These are phyloP conservation scores for Misopates orontium DNA, from an alignment of 257 asterid genomes.

Conservation along the genomic window DNA sequence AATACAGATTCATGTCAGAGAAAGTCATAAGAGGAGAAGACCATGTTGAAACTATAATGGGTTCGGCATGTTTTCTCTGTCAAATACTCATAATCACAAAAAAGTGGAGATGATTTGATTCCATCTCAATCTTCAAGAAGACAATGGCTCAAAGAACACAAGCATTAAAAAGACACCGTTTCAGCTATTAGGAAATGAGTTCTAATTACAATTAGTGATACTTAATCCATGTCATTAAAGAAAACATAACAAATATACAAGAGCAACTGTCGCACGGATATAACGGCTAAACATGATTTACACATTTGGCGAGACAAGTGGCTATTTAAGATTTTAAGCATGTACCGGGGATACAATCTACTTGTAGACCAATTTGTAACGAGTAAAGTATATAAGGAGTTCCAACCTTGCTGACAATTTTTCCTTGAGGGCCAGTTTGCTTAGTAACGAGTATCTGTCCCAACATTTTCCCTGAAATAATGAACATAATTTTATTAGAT, in stretches of 20 bases:
- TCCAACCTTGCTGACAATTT: conserved; percentile 95
- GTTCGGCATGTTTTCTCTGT: conserved; percentile 7
- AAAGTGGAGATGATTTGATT: neutral
- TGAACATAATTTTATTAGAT: conserved; percentile 8
- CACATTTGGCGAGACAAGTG: too few relatives aligned
- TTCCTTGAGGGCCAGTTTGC: conserved; percentile 95
- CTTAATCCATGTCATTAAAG: conserved; percentile 2
- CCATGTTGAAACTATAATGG: neutral
- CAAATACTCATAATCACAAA: conserved; percentile 14
- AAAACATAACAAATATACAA: neutral
- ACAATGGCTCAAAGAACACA: neutral
- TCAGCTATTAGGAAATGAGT: conserved; percentile 16
- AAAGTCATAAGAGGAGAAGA: conserved; percentile 1
- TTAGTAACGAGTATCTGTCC: conserved; percentile 94
- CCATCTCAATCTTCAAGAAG: neutral
- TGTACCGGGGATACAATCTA: too few relatives aligned
- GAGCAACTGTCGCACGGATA: too few relatives aligned
- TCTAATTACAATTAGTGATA: conserved; percentile 3
- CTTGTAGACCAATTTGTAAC: too few relatives aligned
- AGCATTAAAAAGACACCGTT: neutral
- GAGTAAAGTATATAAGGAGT: neutral
- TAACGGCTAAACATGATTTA: neutral
- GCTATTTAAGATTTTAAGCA: too few relatives aligned
- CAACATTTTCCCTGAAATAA: conserved; percentile 83
- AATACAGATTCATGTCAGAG: neutral